A percentile compares a stretch with the other conserved stretches of the same genome.
Conservation (phyloP, 495 filamentous ascomycete species). For the Aspergillus indologenus region DNA sequence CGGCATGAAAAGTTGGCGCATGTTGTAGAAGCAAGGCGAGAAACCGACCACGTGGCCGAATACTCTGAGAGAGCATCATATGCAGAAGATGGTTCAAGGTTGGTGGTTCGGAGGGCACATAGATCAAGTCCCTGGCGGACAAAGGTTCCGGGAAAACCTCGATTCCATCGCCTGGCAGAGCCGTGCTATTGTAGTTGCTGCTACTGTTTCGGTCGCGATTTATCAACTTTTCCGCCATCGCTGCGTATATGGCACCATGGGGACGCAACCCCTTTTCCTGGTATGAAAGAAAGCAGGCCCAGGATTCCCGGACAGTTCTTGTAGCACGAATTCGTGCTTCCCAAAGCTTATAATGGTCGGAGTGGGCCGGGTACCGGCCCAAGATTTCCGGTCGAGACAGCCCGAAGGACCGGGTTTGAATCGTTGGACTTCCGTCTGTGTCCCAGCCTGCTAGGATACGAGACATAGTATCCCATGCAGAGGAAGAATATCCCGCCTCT, state of each 20-base stretch:
- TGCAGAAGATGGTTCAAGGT: conserved; percentile 50
- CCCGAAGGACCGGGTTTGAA: conserved; percentile 55
- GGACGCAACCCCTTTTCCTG: conserved; percentile 37
- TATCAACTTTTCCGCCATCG: conserved; percentile 61
- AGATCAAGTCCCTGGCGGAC: conserved; percentile 56
- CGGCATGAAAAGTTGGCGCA: conserved; percentile 36
- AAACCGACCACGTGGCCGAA: conserved; percentile 42
- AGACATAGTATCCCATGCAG: conserved; percentile 55
- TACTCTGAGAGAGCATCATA: conserved; percentile 48
- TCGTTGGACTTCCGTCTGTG: conserved; percentile 64
- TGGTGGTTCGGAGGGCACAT: conserved; percentile 55
- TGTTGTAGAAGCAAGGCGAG: conserved; percentile 48
- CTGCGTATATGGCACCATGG: conserved; percentile 46
- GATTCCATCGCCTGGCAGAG: conserved; percentile 58
- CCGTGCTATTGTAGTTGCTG: conserved; percentile 19
- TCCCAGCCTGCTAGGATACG: conserved; percentile 64
- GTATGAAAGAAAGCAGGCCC: conserved; percentile 63
- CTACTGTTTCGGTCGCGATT: conserved; percentile 32
- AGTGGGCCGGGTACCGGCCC: conserved; percentile 12
- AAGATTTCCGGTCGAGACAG: conserved; percentile 22
- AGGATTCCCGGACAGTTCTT: conserved; percentile 67
- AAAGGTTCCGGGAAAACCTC: conserved; percentile 55
- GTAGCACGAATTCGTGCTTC: conserved; percentile 61
- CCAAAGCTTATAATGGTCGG: conserved; percentile 45
- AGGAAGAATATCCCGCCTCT: conserved; percentile 59